Conservation (phyloP, 169 alveolate species). For the Plasmodium vivax region DNA sequence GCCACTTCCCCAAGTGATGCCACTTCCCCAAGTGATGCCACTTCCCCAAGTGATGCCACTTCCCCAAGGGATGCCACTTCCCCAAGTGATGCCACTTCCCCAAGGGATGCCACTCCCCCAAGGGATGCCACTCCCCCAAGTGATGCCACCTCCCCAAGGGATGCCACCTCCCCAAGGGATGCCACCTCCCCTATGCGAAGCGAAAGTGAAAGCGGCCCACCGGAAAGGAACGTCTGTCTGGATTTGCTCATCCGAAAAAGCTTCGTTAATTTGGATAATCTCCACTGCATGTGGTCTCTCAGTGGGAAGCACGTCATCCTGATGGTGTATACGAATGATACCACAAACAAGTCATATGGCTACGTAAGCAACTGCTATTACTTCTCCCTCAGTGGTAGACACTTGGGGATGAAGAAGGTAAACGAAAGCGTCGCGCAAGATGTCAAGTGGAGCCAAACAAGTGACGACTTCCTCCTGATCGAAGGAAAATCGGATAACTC, state of each 20-base stretch:
- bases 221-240: not conserved
- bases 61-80: not conserved
- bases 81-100: not conserved
- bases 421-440: constrained; percentile 82
- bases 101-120: not conserved
- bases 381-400: constrained; percentile 5
- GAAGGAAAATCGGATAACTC: constrained; percentile 84
- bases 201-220: not conserved
- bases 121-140: not conserved
- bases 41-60: not conserved
- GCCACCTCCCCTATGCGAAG: not conserved
- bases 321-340: constrained; percentile 34
- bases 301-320: constrained; percentile 42
- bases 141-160: not conserved
- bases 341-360: constrained; percentile 48
- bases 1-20: not conserved
- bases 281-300: constrained; percentile 10
- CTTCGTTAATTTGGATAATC: constrained; percentile 13
- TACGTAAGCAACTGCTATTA: constrained; percentile 57
- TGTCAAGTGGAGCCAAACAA: constrained; percentile 81
- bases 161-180: not conserved
- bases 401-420: constrained; percentile 61
- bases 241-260: not conserved
- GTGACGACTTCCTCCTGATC: constrained; percentile 79
- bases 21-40: not conserved